Conservation (phyloP, 2,329 filamentous ascomycete genomes). For the Thelonectria blattea region DNA sequence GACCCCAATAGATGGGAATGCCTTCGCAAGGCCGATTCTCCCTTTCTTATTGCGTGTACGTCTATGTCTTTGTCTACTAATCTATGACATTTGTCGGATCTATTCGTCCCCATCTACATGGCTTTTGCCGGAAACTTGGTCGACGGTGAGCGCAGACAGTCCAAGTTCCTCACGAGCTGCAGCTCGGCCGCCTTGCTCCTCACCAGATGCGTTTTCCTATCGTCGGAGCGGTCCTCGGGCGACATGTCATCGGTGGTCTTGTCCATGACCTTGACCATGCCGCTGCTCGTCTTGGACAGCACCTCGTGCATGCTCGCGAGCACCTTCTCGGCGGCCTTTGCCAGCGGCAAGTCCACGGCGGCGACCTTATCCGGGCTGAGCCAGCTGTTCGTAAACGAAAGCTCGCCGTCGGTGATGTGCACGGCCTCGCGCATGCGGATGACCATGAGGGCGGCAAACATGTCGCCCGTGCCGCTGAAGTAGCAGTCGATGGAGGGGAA, state of each 20-base stretch:
- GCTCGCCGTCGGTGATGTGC: conserved; percentile 43
- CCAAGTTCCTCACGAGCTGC: conserved; percentile 77
- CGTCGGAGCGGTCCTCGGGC: conserved; percentile 52
- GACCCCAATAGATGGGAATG: conserved; percentile 10
- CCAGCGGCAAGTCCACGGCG: conserved; percentile 78
- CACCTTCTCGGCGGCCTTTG: conserved; percentile 83
- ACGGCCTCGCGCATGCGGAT: conserved; percentile 87
- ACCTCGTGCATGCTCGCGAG: conserved; percentile 92
- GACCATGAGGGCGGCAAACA: conserved; percentile 94
- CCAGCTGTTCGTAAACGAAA: conserved; percentile 71
- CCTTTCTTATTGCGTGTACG: conserved; percentile 12
- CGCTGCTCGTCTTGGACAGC: conserved; percentile 70
- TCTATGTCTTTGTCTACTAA: conserved; percentile 29
- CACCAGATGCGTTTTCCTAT: conserved; percentile 68
- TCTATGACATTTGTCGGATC: conserved; percentile 10
- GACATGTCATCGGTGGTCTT: conserved; percentile 50
- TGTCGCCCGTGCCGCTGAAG: conserved; percentile 96
- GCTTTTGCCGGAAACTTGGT: conserved; percentile 66
- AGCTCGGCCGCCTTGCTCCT: conserved; percentile 89
- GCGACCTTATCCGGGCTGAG: conserved; percentile 74
- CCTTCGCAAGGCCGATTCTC: conserved; percentile 11
- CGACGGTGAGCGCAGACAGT: conserved; percentile 69
- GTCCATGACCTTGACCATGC: conserved; percentile 61
- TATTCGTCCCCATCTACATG: conserved; percentile 44
- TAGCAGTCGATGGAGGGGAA: conserved; percentile 90